Base-by-base conservation (phyloP, 495 filamentous ascomycete genomes). In the Tuber melanosporum region DNA sequence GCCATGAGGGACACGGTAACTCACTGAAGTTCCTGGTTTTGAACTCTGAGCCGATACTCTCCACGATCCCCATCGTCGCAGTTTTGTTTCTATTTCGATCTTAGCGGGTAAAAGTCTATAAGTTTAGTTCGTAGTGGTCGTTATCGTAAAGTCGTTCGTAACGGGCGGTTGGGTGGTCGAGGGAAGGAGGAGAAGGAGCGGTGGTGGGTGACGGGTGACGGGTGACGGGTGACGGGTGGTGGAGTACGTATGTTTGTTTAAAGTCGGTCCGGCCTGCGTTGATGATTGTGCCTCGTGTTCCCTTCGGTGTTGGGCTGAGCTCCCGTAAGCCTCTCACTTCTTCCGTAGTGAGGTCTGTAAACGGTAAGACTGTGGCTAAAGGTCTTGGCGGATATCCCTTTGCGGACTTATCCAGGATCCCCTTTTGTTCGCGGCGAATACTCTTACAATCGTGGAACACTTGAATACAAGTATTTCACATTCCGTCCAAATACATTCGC, bases 21-120 rank as follows among this genome's bases (percentile, higher is more conserved):
- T 87, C 89, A 98, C 96, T 98, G 89, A 98, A 99, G 87, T 99
- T 99, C 85, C 95, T 89, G 80, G 93, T 93, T 84, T 90, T 91
- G 83, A 99, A 94, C 88, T 98, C 95, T 84, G 78, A 81, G n/a
- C 78, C 77, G 75, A 83, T 83, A 45, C 77, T 83, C 74, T 89
- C 87, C 73, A 86, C 80, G 76, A 89, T 81, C 77, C 87, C 87
- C 87, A 88, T 88, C 42, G 77, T 84, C 52, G 76, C 47, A 52
- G 77, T 26, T 41, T 77, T 77, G 57, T 66, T 66, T 66, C 57
- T 66, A 66, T 36, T 26, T 71, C 43, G 70, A 39, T 71, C 26
- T n/a, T 76, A 7, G 57, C 32, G 26, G 57, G 57, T 17, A 57
- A 49, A 66, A 17, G 57, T 66, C 57, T 66, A 36, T 36, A 66